Evolutionary conservation across 2,329 filamentous ascomycete species (phyloP).

Genomic region (Phaeomoniella chlamydospora): DNA sequence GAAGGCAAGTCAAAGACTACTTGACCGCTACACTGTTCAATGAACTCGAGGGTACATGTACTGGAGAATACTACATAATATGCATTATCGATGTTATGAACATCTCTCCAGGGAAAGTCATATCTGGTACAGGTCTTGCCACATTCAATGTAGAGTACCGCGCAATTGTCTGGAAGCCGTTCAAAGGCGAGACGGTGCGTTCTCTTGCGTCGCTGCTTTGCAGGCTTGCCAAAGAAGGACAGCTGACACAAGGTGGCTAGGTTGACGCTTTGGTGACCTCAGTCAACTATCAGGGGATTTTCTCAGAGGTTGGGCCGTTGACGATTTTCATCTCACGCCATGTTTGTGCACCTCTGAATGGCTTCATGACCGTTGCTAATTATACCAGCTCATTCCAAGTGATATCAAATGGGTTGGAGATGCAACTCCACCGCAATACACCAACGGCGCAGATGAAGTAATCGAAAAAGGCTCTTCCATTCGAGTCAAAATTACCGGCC

Average conservation of each 20-base stretch:
- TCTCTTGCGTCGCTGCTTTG: neutral
- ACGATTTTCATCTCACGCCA: constrained; percentile 45
- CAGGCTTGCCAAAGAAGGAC: neutral
- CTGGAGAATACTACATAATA: constrained; percentile 93
- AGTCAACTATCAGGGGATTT: constrained; percentile 83
- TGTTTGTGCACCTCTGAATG: constrained; percentile 51
- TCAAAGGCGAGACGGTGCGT: constrained; percentile 92
- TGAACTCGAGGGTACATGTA: constrained; percentile 90
- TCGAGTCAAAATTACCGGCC: constrained; percentile 85
- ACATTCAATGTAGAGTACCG: constrained; percentile 93
- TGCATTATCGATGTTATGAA: constrained; percentile 95
- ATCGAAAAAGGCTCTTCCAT: constrained; percentile 92
- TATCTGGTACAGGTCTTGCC: constrained; percentile 80
- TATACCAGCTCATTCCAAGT: constrained; percentile 47
- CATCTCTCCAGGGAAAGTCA: constrained; percentile 82
- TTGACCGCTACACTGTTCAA: constrained; percentile 79
- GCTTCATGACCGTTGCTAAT: no score
- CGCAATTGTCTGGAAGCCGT: constrained; percentile 93
- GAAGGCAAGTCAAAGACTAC: constrained; percentile 80
- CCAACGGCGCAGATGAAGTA: constrained; percentile 77
- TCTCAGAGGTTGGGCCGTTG: constrained; percentile 32
- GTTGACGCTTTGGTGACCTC: constrained; percentile 88
- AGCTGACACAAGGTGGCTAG: constrained; percentile 28
- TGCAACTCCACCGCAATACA: constrained; percentile 91
- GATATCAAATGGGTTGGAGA: constrained; percentile 93